Conservation (phyloP, 2,329 filamentous ascomycete genomes). For the Aspergillaceae sp. region DNA sequence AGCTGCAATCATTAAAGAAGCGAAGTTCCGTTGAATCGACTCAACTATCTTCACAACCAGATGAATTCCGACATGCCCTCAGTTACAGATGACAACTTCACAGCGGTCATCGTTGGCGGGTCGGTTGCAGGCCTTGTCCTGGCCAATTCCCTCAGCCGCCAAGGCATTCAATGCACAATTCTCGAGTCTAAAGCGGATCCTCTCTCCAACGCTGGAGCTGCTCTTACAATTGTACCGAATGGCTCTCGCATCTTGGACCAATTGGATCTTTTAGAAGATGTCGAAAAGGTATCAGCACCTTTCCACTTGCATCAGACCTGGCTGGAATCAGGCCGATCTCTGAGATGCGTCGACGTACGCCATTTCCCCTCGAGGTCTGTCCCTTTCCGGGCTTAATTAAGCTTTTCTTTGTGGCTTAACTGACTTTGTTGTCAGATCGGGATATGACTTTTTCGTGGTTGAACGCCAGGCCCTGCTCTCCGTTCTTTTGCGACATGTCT, state of each 20-base stretch:
- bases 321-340: not conserved
- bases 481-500: not conserved
- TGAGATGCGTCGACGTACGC: not conserved
- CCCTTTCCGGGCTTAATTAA: no score
- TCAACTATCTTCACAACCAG: no score
- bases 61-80: no score
- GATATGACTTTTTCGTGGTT: not conserved
- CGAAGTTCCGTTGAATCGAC: no score
- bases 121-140: not conserved
- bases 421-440: not conserved
- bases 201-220: not conserved
- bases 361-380: not conserved
- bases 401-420: no score
- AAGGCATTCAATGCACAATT: not conserved
- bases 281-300: not conserved
- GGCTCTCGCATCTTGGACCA: not conserved
- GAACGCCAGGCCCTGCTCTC: not conserved
- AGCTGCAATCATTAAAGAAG: no score
- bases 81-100: not conserved
- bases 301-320: not conserved
- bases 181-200: not conserved
- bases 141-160: not conserved
- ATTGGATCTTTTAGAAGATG: not conserved
- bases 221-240: not conserved
- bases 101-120: not conserved